Conservation (phyloP, 805 yeast species). For the Saturnispora diversa region DNA sequence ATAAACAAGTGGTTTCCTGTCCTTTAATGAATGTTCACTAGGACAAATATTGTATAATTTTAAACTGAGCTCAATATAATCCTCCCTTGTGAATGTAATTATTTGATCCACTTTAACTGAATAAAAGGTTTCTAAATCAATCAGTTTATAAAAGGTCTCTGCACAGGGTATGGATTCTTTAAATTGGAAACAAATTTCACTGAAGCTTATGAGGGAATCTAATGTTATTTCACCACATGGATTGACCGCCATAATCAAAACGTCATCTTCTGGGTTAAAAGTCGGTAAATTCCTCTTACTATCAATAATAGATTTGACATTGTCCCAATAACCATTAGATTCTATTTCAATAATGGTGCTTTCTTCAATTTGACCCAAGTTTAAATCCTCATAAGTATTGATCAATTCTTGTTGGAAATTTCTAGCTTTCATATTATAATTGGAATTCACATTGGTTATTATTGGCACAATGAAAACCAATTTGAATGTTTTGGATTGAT, state of each 20-base stretch:
- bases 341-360: slow-evolving; percentile 19
- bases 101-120: slow-evolving; percentile 27
- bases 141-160: slow-evolving; percentile 29
- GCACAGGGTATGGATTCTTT: slow-evolving; percentile 33
- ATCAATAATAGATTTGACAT: not conserved
- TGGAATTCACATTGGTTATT: slow-evolving; percentile 15
- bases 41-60: slow-evolving; percentile 55
- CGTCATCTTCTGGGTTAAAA: not conserved
- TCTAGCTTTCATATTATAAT: slow-evolving; percentile 25
- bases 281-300: not conserved
- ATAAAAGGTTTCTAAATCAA: slow-evolving; percentile 35
- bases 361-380: slow-evolving; percentile 35
- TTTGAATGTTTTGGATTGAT: slow-evolving; percentile 43
- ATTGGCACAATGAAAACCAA: slow-evolving; percentile 37
- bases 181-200: slow-evolving; percentile 21
- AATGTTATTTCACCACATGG: not conserved
- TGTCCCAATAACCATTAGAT: slow-evolving; percentile 5
- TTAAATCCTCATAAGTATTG: slow-evolving; percentile 39
- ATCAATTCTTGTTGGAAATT: slow-evolving; percentile 35
- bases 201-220: not conserved
- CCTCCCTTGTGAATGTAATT: slow-evolving; percentile 28
- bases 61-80: slow-evolving; percentile 39
- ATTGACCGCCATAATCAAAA: slow-evolving; percentile 4
- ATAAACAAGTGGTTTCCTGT: slow-evolving; percentile 30
- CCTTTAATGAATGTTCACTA: slow-evolving; percentile 20